Conservation (phyloP, 78 protist species). For the Speleostelium caveatum region DNA sequence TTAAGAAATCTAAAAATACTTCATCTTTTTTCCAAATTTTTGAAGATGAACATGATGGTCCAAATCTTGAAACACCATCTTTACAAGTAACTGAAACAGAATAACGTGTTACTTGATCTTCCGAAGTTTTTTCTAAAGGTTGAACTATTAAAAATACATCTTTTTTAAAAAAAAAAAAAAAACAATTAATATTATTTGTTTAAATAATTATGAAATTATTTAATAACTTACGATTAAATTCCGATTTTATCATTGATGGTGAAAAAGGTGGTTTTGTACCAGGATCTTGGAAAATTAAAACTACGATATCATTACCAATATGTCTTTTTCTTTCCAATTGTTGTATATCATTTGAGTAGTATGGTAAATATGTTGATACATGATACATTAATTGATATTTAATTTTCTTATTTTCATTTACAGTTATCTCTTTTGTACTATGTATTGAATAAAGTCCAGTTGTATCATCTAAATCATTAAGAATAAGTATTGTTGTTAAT, state of each 20-base stretch:
- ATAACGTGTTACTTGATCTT: slow-evolving; percentile 24
- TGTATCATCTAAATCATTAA: slow-evolving; percentile 26
- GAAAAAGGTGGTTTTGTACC: slow-evolving; percentile 33
- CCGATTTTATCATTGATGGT: slow-evolving; percentile 52
- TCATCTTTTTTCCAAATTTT: slow-evolving; percentile 71
- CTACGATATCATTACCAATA: slow-evolving; percentile 89
- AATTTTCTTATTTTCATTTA: slow-evolving; percentile 45
- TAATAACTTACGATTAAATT: slow-evolving; percentile 46
- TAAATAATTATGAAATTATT: background rate
- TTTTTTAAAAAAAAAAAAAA: background rate
- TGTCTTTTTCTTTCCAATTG: slow-evolving; percentile 89
- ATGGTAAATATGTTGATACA: slow-evolving; percentile 86
- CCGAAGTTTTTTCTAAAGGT: slow-evolving; percentile 20
- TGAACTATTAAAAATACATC: slow-evolving; percentile 59
- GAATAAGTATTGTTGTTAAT: background rate
- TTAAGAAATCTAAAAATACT: slow-evolving; percentile 37
- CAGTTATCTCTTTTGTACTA: slow-evolving; percentile 42
- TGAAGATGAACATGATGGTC: slow-evolving; percentile 30
- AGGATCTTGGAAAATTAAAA: slow-evolving; percentile 80
- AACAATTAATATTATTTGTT: background rate
- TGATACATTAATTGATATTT: slow-evolving; percentile 88
- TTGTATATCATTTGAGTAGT: slow-evolving; percentile 74
- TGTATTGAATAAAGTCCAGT: slow-evolving; percentile 59
- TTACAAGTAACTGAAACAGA: slow-evolving; percentile 50
- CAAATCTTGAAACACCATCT: slow-evolving; percentile 51